phyloP scores from a whole-genome alignment of 1,284 basidiomycete species.

The Singerocomus inundabilis region DNA sequence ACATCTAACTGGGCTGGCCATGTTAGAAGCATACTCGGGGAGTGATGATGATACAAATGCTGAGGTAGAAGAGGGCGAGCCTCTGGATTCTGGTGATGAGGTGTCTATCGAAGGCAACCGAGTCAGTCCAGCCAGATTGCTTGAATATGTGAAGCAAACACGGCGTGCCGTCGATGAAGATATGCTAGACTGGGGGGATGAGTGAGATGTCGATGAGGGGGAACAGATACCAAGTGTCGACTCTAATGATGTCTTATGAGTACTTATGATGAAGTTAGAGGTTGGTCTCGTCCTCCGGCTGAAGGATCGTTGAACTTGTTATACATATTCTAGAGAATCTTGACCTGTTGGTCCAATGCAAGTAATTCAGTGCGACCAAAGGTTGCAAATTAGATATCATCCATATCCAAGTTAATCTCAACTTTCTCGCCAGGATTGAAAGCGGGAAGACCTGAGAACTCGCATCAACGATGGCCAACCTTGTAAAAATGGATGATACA shows the following conservation, averaged over 20 bases:
- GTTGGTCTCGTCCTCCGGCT: not conserved
- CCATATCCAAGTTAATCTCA: conserved; percentile 82
- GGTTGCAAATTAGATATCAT: conserved; percentile 63
- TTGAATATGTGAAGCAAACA: conserved; percentile 50
- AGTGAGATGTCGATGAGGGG: conserved; percentile 37
- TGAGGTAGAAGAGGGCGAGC: conserved; percentile 25
- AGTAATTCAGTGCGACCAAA: not conserved
- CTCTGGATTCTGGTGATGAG: conserved; percentile 33
- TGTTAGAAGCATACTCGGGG: conserved; percentile 54
- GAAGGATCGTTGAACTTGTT: not conserved
- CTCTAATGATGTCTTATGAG: not conserved
- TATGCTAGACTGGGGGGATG: conserved; percentile 62
- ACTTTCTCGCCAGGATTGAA: conserved; percentile 99
- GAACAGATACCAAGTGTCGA: conserved; percentile 1
- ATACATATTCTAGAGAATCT: conserved; percentile 5
- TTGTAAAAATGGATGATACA: conserved; percentile 32
- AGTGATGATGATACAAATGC: conserved; percentile 44
- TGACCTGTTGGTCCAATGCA: not conserved
- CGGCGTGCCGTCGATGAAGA: conserved; percentile 46
- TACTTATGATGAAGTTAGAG: not conserved
- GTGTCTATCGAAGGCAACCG: conserved; percentile 34
- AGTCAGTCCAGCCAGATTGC: conserved; percentile 47
- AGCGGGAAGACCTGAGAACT: conserved; percentile 77
- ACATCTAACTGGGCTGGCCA: conserved; percentile 42
- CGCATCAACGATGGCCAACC: conserved; percentile 7